A percentile compares a stretch with the other conserved stretches of the same genome.
phyloP scores from a whole-genome alignment of 2,329 filamentous ascomycete species.

The Monilinia polystroma region DNA sequence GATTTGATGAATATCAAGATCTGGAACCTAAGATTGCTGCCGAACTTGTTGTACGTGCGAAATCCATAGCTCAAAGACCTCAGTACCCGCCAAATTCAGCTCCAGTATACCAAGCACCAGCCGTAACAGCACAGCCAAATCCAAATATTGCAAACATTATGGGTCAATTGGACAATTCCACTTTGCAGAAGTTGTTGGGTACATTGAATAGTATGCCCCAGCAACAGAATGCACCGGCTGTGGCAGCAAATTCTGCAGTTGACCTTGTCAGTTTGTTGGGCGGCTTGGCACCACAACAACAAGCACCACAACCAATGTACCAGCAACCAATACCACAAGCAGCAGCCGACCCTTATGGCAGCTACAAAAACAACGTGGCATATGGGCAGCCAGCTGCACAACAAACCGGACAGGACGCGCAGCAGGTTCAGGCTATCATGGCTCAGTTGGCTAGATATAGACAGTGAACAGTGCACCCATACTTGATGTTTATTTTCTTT shows the following conservation, averaged over 20 bases:
- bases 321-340: constrained; percentile 33
- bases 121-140: constrained; percentile 40
- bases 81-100: constrained; percentile 29
- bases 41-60: constrained; percentile 75
- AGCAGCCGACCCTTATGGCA: constrained; percentile 22
- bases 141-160: constrained; percentile 64
- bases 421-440: constrained; percentile 71
- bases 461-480: constrained; percentile 43
- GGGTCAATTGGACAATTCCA: constrained; percentile 64
- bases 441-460: constrained; percentile 67
- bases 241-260: constrained; percentile 41
- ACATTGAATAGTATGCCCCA: constrained; percentile 47
- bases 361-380: constrained; percentile 5
- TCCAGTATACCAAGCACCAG: constrained; percentile 41
- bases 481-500: background rate
- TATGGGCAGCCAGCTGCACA: constrained; percentile 25
- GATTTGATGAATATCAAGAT: constrained; percentile 84
- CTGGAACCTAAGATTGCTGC: constrained; percentile 76
- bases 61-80: constrained; percentile 47
- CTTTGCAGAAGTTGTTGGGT: constrained; percentile 68
- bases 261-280: constrained; percentile 39
- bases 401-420: constrained; percentile 43
- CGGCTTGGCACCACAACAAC: constrained; percentile 33
- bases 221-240: constrained; percentile 32
- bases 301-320: constrained; percentile 30